Base-by-base conservation (phyloP, 1,284 basidiomycete species). In the Trametes pubescens region DNA sequence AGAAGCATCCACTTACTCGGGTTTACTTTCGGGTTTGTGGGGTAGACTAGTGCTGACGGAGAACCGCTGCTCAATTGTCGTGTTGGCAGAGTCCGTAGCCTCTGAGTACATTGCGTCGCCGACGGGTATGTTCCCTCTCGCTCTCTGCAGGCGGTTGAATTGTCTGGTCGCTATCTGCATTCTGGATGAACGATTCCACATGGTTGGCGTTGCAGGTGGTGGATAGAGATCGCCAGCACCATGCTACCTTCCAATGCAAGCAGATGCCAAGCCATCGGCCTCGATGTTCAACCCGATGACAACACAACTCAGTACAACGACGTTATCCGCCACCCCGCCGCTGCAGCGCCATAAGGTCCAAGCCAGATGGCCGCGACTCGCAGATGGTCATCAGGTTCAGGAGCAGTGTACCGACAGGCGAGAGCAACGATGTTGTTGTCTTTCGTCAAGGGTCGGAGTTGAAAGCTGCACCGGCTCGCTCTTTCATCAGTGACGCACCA, bases 291-390 rank as follows among this genome's bases (percentile, higher is more conserved):
- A 46, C 46, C 56, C 22, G 35, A 57, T 57, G 56, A 49, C 46
- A 57, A 57, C 56, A 57, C 18, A 49, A 49, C 22, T 38, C 4
- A 10, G 56, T 40, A 24, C 22, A 38, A 57, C 56, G 56, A 57
- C 56, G 46, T 57, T 57, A 57, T 57, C 35, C 18, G 32, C 34
- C 14, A 29, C 46, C 56, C 56, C 46, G 24, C 35, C 8, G 5
- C 22, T 26, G 47, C 56, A 57, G 56, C 11, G 56, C 56, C 56
- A 57, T 46, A 49, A 48, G 22, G 56, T 32, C 6, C 26, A n/a
- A 9, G 21, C 43, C 54, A 47, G 54, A n/a, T 35, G 44, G 54
- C n/a, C n/a, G n/a, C n/a, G n/a, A n/a, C n/a, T 56, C 43, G 4
- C 43, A 32, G 8, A 8, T 4, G 29, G 29, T 32, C 44, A 56